These are phyloP conservation scores for Craspedostauros australis DNA, from an alignment of 108 stramenopile genomes.

Conservation along the genomic window DNA sequence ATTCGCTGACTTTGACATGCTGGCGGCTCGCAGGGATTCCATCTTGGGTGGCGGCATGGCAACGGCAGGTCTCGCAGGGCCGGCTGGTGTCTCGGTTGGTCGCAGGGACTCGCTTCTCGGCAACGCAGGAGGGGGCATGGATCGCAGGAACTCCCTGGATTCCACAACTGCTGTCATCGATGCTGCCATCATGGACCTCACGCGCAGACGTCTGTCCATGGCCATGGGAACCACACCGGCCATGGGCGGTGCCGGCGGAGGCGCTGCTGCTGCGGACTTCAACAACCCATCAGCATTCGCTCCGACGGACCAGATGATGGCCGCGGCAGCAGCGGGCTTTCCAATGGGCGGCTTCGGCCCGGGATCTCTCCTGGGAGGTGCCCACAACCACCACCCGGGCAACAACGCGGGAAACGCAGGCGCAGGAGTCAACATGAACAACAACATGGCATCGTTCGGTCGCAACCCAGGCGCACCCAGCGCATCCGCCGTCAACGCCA, in stretches of 20 bases:
- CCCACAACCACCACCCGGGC: not conserved
- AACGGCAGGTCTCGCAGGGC: too few species aligned
- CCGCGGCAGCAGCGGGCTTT: not conserved
- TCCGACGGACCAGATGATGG: not conserved
- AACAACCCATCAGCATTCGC: not conserved
- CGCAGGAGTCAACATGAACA: not conserved
- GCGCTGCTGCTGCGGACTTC: not conserved
- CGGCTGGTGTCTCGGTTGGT: too few species aligned
- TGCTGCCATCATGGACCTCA: conserved; percentile 50
- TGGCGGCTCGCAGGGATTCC: conserved; percentile 13
- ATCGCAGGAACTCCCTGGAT: conserved; percentile 32
- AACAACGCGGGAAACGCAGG: not conserved
- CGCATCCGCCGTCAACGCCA: not conserved
- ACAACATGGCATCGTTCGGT: not conserved
- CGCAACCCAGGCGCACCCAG: not conserved
- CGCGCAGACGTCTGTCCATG: conserved; percentile 38
- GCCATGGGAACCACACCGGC: conserved; percentile 12
- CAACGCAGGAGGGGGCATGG: conserved; percentile 5
- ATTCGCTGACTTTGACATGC: conserved; percentile 9
- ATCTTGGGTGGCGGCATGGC: too few species aligned
- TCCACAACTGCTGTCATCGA: conserved; percentile 47
- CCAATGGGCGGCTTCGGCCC: too few species aligned
- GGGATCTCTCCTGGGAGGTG: not conserved
- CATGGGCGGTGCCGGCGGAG: not conserved
- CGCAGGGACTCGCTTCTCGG: too few species aligned